Base-by-base conservation (phyloP, 169 alveolate species). In the Cryptosporidium sp. region DNA sequence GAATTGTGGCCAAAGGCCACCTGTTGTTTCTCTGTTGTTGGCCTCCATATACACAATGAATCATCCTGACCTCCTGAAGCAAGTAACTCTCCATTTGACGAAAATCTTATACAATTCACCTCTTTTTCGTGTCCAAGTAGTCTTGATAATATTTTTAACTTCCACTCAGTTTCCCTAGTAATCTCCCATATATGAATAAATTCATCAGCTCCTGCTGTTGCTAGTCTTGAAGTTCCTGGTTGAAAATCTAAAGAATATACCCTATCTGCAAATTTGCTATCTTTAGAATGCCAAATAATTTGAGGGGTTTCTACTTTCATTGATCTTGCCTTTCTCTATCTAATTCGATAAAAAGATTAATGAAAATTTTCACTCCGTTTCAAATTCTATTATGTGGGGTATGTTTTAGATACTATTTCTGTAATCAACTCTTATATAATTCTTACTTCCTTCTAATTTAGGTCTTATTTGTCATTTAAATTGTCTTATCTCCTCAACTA, bases 181-280 rank as follows among this genome's bases (percentile, higher is more conserved):
- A 95, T 92, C 45, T 94, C 93, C 97, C 97, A 94, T 51, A 95
- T 93, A 73, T 96, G 98, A 14, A 96, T 95, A 85, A 96, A 96
- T 61, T 96, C 98, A 69, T 96, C 98, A 1, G 98, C 98, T 31
- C 98, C 98, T 31, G 96, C 96, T 8, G 98, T 95, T 16, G 97
- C 98, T 52, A 96, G 80, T 62, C 86, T 74, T 37, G 93, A 85
- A 68, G 93, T 84, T 33, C 86, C 91, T 37, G 98, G 98, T 91
- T 96, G 97, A 86, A 94, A 91, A 85, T 96, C 97, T 61, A 96
- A 73, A 12, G 98, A 96, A 85, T 96, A 96, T 48, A 96, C 96
- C 58, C 98, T 94, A 73, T 96, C 98, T 39, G 97, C 93, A 52
- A 93, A 93, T 69, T 94, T 95, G 92, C 96, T 94, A 92, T 95